Conservation (phyloP, 2,329 filamentous ascomycete genomes). For the Plectosphaerella plurivora region DNA sequence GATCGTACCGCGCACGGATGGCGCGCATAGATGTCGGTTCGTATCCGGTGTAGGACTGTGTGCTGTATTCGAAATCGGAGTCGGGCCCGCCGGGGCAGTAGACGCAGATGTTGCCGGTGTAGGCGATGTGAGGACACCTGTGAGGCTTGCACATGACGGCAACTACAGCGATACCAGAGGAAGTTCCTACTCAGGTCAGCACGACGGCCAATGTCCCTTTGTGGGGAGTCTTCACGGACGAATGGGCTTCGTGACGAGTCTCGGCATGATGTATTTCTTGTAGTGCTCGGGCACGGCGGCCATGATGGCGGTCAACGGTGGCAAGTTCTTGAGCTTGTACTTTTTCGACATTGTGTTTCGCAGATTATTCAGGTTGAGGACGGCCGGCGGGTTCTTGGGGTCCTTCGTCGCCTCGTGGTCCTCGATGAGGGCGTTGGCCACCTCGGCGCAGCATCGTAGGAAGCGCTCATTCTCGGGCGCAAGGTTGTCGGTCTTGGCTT, state of each 20-base stretch:
- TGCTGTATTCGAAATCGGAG: conserved; percentile 98
- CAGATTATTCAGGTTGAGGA: conserved; percentile 89
- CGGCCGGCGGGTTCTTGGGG: conserved; percentile 66
- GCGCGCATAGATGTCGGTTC: conserved; percentile 98
- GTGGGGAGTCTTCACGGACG: conserved; percentile 43
- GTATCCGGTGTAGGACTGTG: conserved; percentile 97
- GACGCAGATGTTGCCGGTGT: conserved; percentile 98
- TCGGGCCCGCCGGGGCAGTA: conserved; percentile 97
- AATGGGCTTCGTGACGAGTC: conserved; percentile 95
- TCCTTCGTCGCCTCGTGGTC: conserved; percentile 83
- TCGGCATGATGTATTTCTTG: conserved; percentile 97
- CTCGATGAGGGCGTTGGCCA: conserved; percentile 89
- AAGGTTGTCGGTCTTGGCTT: conserved; percentile 71
- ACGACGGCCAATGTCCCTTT: too few relatives aligned
- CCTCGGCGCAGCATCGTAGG: conserved; percentile 90
- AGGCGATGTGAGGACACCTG: conserved; percentile 94
- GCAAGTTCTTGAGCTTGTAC: conserved; percentile 81
- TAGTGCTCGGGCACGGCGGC: conserved; percentile 98
- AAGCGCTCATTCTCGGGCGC: conserved; percentile 93
- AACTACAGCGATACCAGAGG: conserved; percentile 94
- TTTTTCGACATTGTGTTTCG: conserved; percentile 88
- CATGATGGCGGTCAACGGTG: conserved; percentile 93
- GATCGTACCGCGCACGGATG: conserved; percentile 93
- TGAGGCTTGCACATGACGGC: conserved; percentile 99
- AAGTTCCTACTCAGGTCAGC: conserved; percentile 59